Evolutionary conservation across 495 filamentous ascomycete genomes (phyloP).

Genomic region (Aspergillus conjunctus): DNA sequence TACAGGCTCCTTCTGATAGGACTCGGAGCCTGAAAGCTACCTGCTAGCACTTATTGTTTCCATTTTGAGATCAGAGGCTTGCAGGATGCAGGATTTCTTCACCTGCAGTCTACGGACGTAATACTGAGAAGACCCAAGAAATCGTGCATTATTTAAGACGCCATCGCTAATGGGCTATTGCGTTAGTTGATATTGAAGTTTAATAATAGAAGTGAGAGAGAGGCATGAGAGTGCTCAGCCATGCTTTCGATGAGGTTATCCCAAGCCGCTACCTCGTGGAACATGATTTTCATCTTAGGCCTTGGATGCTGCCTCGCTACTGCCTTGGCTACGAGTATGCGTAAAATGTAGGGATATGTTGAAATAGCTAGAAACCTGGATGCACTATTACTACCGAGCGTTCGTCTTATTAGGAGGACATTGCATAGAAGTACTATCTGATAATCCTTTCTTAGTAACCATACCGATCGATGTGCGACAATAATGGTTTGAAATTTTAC

Average conservation of each 20-base stretch:
- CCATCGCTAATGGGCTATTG: slow-evolving; percentile 13
- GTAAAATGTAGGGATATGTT: neutral
- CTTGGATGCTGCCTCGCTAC: neutral
- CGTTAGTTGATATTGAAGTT: slow-evolving; percentile 14
- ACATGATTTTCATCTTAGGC: slow-evolving; percentile 5
- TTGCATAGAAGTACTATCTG: neutral
- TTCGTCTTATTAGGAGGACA: neutral
- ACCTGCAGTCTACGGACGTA: neutral
- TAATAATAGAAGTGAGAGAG: slow-evolving; percentile 10
- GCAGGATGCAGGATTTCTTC: slow-evolving; percentile 5
- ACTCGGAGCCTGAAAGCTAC: neutral
- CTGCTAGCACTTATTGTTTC: neutral
- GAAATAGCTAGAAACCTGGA: neutral
- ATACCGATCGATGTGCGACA: neutral
- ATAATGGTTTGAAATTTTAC: slow-evolving; percentile 1
- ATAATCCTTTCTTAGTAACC: neutral
- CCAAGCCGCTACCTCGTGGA: slow-evolving; percentile 11
- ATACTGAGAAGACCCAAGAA: neutral
- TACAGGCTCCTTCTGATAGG: neutral
- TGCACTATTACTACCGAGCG: neutral
- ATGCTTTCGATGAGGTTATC: neutral
- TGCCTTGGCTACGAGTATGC: neutral
- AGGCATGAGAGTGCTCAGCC: neutral
- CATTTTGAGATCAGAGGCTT: slow-evolving; percentile 2
- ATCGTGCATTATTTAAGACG: slow-evolving; percentile 4